phyloP scores from a whole-genome alignment of 2,329 filamentous ascomycete genomes.

The Tolypocladium paradoxum region DNA sequence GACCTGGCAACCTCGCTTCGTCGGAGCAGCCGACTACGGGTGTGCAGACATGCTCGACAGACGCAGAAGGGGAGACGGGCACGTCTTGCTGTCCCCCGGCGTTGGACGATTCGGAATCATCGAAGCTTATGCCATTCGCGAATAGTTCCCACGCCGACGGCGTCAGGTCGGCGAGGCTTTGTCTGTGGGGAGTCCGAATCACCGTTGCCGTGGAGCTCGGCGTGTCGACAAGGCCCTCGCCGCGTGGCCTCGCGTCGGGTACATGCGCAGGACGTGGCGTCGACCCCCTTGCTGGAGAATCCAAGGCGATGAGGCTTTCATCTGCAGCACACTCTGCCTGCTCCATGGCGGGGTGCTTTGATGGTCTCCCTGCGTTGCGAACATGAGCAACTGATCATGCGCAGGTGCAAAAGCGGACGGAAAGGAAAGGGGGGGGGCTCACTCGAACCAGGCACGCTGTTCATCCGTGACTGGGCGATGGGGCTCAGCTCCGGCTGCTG shows the following conservation, averaged over 20 bases:
- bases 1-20: neutral
- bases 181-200: conserved; percentile 21
- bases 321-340: neutral
- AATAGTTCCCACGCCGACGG: conserved; percentile 18
- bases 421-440: conserved; percentile 3
- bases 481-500: conserved; percentile 38
- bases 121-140: conserved; percentile 20
- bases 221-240: neutral
- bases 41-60: neutral
- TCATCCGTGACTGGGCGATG: conserved; percentile 31
- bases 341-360: neutral
- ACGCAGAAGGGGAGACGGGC: neutral
- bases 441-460: conserved; percentile 14
- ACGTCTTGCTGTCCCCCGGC: neutral
- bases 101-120: conserved; percentile 6
- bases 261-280: neutral
- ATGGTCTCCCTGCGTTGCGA: neutral
- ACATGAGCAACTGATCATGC: neutral
- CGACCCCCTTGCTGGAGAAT: neutral
- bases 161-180: conserved; percentile 11
- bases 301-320: neutral
- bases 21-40: neutral
- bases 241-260: neutral
- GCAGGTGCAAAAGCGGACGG: neutral
- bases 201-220: conserved; percentile 26